phyloP scores from a whole-genome alignment of 2,329 filamentous ascomycete genomes.

The Colletotrichum paranaense region DNA sequence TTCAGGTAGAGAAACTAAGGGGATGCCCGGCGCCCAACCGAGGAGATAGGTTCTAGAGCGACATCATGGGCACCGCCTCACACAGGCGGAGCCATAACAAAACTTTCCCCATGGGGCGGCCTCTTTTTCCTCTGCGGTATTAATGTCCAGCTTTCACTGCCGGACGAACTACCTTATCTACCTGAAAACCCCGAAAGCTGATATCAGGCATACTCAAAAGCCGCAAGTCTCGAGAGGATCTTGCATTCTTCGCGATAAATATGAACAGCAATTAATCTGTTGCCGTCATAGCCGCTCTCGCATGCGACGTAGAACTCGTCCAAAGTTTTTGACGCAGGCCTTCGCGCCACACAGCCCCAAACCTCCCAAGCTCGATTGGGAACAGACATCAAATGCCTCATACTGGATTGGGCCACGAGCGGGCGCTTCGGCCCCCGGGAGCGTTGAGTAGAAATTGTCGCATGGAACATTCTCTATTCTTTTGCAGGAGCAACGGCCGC shows the following conservation, averaged over 20 bases:
- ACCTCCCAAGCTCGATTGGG: not conserved
- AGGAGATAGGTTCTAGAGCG: not conserved
- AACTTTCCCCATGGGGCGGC: not conserved
- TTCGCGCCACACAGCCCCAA: not conserved
- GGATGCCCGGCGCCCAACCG: not conserved
- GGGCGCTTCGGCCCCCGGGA: not conserved
- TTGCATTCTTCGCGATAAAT: not conserved
- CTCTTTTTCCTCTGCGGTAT: not conserved
- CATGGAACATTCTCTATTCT: not conserved
- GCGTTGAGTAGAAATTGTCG: not conserved
- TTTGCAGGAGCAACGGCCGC: not conserved
- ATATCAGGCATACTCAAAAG: not conserved
- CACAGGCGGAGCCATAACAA: not conserved
- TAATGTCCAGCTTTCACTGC: not conserved
- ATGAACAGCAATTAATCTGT: not conserved
- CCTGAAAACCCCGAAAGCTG: not conserved
- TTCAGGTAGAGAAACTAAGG: not conserved
- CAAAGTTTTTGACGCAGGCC: not conserved
- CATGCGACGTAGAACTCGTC: conserved; percentile 21
- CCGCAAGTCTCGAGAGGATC: not conserved
- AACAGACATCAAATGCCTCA: conserved; percentile 18
- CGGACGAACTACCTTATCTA: not conserved
- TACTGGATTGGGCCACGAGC: not conserved
- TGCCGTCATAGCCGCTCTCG: conserved; percentile 10
- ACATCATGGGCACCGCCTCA: not conserved